Evolutionary conservation across 768 basidiomycete species (phyloP), one percentile per base, ranked within the genome.

Genomic region (Gyrodon lividus): DNA sequence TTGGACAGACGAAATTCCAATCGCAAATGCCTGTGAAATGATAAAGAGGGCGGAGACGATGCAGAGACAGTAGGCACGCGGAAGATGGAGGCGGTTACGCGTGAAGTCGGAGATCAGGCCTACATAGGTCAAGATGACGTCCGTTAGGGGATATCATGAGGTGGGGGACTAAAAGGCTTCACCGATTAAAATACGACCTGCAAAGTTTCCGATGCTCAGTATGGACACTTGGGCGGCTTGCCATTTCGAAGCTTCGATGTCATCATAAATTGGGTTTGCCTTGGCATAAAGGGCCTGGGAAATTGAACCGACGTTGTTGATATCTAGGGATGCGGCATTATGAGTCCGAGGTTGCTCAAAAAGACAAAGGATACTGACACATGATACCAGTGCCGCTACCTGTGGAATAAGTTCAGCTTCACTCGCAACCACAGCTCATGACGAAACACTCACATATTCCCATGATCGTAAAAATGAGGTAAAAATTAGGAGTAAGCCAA

Each of bases 281-380:
- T 84, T 74, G 3, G 83, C 79, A 56, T 82, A 86, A 24, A 88
- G 72, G 0, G 76, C 85, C 60, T 88, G 82, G 0, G 90, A 77
- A 53, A 90, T 86, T 2, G 84, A 80, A 14, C 91, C 89, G n/a
- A 86, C 89, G 56, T 93, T 92, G 65, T 92, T 92, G 69, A 93
- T 92, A 61, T 84, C 86, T 87, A 49, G 22, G 28, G 17, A 17
- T 16, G 22, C 31, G 20, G 39, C 20, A 52, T 37, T 56, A 49
- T 54, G 37, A 43, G 49, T 23, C 3, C 34, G 24, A 51, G 14
- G 17, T 9, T 2, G 9, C 20, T 30, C 3, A 16, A 16, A 7
- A 5, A 31, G 34, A 14, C 37, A 17, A 19, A 22, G 30, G 49
- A 8, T 8, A 67, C 82, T 42, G 59, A 86, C 84, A 91, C 84